Evolutionary conservation across 2,329 filamentous ascomycete genomes (phyloP).

Genomic region (Fusarium virguliforme): DNA sequence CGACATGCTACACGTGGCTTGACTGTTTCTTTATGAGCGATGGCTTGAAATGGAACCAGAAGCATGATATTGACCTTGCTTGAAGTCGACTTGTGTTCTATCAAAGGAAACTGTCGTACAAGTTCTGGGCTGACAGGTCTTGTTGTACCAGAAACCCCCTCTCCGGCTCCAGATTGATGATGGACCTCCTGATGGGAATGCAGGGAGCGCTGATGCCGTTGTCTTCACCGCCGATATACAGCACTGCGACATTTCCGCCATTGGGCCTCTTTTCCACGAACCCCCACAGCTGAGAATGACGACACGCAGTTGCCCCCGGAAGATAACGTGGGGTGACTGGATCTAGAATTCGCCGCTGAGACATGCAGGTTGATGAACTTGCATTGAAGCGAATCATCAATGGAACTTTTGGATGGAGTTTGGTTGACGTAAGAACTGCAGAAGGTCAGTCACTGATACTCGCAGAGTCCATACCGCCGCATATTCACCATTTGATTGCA

Average conservation of each 20-base stretch:
- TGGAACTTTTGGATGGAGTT: background rate
- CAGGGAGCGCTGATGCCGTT: background rate
- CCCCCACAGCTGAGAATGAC: background rate
- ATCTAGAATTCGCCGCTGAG: background rate
- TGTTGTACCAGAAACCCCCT: background rate
- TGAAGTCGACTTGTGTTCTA: background rate
- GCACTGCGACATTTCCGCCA: background rate
- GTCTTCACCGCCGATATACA: constrained; percentile 1
- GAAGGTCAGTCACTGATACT: background rate
- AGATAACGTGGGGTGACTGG: background rate
- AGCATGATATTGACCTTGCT: background rate
- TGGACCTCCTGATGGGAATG: background rate
- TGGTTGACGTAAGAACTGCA: background rate
- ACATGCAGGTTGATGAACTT: background rate
- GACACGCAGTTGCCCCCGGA: background rate
- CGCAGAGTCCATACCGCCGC: background rate
- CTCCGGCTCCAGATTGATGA: background rate
- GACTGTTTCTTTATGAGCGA: too few relatives aligned
- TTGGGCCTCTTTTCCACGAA: background rate
- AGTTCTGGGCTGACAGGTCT: background rate
- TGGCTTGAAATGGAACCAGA: too few relatives aligned
- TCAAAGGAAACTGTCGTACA: background rate
- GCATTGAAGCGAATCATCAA: background rate
- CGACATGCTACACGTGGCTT: too few relatives aligned
- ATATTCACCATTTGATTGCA: background rate